Base-by-base conservation (phyloP, 208 protist genomes). In the Trypanosoma theileri region DNA sequence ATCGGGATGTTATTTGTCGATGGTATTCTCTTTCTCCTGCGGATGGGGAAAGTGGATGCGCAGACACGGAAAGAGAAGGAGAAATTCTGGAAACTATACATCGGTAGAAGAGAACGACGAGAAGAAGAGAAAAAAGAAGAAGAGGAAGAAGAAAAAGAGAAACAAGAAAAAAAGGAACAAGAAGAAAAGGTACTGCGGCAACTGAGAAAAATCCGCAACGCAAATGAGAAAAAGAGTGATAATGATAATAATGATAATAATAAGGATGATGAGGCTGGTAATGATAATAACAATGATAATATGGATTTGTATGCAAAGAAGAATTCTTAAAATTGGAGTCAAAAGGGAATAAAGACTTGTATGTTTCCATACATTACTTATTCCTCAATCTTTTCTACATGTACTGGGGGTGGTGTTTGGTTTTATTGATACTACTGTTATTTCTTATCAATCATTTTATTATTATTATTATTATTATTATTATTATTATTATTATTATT, bases 1-100 rank as follows among this genome's bases (percentile, higher is more conserved):
- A 65, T 87, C 31, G 35, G 65, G 65, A 89, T 94, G 85, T 65
- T 94, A 63, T 57, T 94, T 41, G 88, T 94, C 21, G 88, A 94
- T 67, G 80, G 85, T 3, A 61, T 78, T 66, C 77, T 94, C 53
- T 75, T 93, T 1, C 71, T 91, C 12, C 75, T 83, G n/a, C 80
- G 81, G 14, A 60, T 93, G 7, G 58, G 71, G 7, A 76, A 77
- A n/a, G 59, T 85, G 52, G 88, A 93, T 60, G 79, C 77, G 46
- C 75, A 65, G 52, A 59, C 69, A 41, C 45, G 59, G 28, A 84
- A 71, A 57, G 65, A 76, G n/a, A 80, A 80, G 58, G 21, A 24
- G 10, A 55, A 63, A 22, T 14, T 31, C 0, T 56, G 41, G 31
- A 67, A 64, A 45, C 46, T 44, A 56, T 22, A 45, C n/a, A 62